Percentiles rank a stretch among this genome's conserved stretches.
Conservation (phyloP, 2,329 filamentous ascomycete genomes). For the Trichoderma pleuroti region DNA sequence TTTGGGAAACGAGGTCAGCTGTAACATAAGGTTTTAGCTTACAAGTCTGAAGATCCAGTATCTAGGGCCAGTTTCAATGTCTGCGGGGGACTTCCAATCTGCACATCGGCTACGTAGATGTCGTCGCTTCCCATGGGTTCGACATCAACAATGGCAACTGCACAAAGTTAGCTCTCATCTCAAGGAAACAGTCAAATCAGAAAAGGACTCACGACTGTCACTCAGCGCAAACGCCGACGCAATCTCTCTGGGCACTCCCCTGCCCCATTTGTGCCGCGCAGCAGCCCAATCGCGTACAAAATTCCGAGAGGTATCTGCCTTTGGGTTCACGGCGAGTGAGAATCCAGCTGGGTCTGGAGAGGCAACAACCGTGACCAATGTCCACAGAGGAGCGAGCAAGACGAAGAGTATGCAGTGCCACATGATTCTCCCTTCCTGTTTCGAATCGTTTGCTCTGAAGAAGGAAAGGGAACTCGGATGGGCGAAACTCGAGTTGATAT, state of each 20-base stretch:
- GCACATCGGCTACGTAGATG: conserved; percentile 42
- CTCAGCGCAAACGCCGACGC: conserved; percentile 29
- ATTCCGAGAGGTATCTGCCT: conserved; percentile 26
- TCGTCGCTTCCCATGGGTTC: conserved; percentile 40
- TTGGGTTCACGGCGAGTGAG: conserved; percentile 29
- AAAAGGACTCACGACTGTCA: conserved; percentile 27
- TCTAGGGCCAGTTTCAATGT: conserved; percentile 48
- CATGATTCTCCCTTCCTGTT: background rate
- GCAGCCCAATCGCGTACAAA: conserved; percentile 35
- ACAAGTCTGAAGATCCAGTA: conserved; percentile 59
- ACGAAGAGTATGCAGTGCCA: conserved; percentile 2
- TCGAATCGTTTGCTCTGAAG: background rate
- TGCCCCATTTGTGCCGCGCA: conserved; percentile 36
- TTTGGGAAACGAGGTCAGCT: background rate
- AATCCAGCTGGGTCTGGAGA: conserved; percentile 23
- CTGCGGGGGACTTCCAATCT: conserved; percentile 48
- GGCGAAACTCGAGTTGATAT: background rate
- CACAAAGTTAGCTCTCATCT: background rate
- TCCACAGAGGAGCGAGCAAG: background rate
- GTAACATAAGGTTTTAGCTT: conserved; percentile 39
- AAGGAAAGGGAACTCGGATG: background rate
- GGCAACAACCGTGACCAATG: background rate
- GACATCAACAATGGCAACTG: conserved; percentile 30
- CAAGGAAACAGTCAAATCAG: background rate
- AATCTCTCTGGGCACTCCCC: conserved; percentile 22